These are phyloP conservation scores for Sporisorium scitamineum DNA, from an alignment of 1,284 basidiomycete species.

Conservation along the genomic window DNA sequence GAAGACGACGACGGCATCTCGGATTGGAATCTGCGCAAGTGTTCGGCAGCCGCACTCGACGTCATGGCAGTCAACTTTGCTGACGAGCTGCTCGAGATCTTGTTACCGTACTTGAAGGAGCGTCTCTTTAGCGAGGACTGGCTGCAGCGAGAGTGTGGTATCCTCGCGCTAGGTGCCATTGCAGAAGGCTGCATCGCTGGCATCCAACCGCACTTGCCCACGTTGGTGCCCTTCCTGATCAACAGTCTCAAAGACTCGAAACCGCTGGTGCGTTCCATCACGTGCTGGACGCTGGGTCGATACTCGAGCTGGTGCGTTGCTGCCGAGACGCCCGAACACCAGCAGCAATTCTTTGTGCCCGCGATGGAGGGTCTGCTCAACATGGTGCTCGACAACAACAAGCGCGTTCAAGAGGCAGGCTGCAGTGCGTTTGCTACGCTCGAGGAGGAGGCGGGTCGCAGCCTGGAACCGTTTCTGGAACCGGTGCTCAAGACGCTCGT, in stretches of 20 bases:
- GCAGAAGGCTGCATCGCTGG: constrained; percentile 98
- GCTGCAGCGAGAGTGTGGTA: constrained; percentile 94
- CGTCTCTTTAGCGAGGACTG: constrained; percentile 94
- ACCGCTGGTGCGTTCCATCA: constrained; percentile 97
- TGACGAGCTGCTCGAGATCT: constrained; percentile 84
- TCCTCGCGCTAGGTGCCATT: constrained; percentile 95
- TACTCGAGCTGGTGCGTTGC: constrained; percentile 95
- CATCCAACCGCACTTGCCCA: constrained; percentile 92
- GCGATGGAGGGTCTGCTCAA: constrained; percentile 97
- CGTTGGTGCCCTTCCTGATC: constrained; percentile 91
- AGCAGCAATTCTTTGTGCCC: constrained; percentile 89
- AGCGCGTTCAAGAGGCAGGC: constrained; percentile 98
- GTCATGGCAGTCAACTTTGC: constrained; percentile 94
- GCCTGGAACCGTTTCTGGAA: constrained; percentile 91
- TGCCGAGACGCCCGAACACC: constrained; percentile 84
- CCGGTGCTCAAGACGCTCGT: constrained; percentile 95
- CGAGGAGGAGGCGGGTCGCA: constrained; percentile 93
- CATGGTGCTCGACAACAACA: constrained; percentile 99
- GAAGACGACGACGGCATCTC: constrained; percentile 97
- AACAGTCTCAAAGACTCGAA: constrained; percentile 90
- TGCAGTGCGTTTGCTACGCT: constrained; percentile 98
- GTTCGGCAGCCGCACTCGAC: constrained; percentile 95
- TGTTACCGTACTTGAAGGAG: constrained; percentile 89
- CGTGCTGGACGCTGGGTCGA: constrained; percentile 98
- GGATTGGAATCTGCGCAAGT: constrained; percentile 99